Evolutionary conservation across 208 protist species (phyloP).

Genomic region (Leptomonas pyrrhocoris): DNA sequence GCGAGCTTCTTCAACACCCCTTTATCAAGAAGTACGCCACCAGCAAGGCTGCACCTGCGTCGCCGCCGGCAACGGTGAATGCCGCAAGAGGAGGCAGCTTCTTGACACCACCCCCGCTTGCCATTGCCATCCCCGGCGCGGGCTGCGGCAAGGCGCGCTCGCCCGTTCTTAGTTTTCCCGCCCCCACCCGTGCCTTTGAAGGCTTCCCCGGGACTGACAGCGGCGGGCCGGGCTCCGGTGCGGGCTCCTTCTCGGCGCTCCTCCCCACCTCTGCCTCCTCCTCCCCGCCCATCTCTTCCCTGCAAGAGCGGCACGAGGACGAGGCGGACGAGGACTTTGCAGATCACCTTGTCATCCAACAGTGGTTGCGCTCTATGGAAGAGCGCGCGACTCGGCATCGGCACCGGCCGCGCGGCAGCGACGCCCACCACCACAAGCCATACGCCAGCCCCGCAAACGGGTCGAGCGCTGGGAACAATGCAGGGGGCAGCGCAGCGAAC

Average conservation of each 20-base stretch:
- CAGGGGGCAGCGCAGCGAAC: not conserved
- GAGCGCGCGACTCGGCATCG: constrained; percentile 4
- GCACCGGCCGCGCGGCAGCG: not conserved
- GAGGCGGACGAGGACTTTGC: constrained; percentile 19
- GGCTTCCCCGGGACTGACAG: not conserved
- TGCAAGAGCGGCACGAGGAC: constrained; percentile 12
- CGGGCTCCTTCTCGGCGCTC: not conserved
- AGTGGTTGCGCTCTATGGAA: constrained; percentile 12
- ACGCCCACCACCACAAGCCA: not conserved
- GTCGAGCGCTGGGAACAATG: not conserved
- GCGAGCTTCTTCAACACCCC: constrained; percentile 69
- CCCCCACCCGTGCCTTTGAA: not conserved
- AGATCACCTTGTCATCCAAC: constrained; percentile 19
- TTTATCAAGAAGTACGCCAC: constrained; percentile 57
- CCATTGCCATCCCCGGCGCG: not conserved
- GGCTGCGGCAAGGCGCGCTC: no score
- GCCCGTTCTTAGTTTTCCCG: not conserved
- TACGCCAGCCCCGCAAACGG: not conserved
- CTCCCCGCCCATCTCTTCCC: not conserved
- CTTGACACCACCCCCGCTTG: no score
- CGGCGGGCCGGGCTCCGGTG: not conserved
- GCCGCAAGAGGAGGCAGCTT: not conserved
- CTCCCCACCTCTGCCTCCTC: not conserved
- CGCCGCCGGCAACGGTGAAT: not conserved
- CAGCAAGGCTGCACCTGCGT: not conserved